These are phyloP conservation scores for Fusarium sp. DNA, from an alignment of 2,329 filamentous ascomycete genomes.

Conservation along the genomic window DNA sequence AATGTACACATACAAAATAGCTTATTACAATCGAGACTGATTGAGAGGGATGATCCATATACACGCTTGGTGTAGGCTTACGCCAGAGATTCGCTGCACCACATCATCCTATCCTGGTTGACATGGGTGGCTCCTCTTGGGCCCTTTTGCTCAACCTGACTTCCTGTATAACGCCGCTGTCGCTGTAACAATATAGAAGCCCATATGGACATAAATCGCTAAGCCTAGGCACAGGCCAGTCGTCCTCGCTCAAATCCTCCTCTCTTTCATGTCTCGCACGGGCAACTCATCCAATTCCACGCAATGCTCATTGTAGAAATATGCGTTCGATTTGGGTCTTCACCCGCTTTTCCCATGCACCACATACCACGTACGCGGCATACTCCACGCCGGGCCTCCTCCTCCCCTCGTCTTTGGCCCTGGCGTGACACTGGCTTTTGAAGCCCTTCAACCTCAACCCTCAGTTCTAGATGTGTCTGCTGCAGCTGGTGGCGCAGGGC, in stretches of 20 bases:
- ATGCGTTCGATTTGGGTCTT: constrained; percentile 30
- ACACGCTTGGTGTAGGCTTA: constrained; percentile 33
- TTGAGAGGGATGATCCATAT: constrained; percentile 41
- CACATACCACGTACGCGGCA: constrained; percentile 7
- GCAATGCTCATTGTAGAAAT: constrained; percentile 35
- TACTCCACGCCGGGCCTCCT: constrained; percentile 11
- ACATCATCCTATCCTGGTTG: constrained; percentile 5
- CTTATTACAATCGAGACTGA: constrained; percentile 45
- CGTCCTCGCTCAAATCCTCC: constrained; percentile 21
- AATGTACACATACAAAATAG: constrained; percentile 38
- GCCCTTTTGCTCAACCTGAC: constrained; percentile 10
- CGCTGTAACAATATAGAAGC: constrained; percentile 19
- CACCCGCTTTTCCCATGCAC: constrained; percentile 26
- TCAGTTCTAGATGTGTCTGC: constrained; percentile 44
- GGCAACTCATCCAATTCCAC: constrained; percentile 23
- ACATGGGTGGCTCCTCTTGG: constrained; percentile 7
- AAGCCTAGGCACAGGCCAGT: constrained; percentile 20
- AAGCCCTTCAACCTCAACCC: constrained; percentile 30
- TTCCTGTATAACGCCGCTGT: constrained; percentile 15
- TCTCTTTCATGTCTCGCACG: constrained; percentile 23
- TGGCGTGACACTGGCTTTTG: constrained; percentile 1
- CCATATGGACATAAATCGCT: constrained; percentile 21
- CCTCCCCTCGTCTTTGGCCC: constrained; percentile 1
- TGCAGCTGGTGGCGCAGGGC: constrained; percentile 50
- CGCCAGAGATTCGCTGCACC: constrained; percentile 24